A percentile compares a stretch with the other conserved stretches of the same genome.
These are phyloP conservation scores for Bauhinia variegata DNA, from an alignment of 306 rosid genomes.

Conservation along the genomic window DNA sequence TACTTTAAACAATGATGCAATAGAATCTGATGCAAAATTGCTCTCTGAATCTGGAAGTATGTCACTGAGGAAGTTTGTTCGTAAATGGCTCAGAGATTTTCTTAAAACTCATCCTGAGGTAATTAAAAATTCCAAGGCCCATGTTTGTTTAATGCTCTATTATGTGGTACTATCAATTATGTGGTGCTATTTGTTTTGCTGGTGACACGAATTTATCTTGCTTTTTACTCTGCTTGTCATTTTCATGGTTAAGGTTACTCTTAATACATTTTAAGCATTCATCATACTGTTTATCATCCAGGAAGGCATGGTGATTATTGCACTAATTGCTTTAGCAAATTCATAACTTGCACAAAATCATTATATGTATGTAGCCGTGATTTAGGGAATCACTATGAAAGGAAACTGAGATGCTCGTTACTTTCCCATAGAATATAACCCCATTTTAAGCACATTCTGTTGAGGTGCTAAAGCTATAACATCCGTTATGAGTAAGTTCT, in stretches of 20 bases:
- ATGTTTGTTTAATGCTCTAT: too few relatives aligned
- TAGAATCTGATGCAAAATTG: constrained; percentile 39
- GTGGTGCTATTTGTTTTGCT: constrained; percentile 7
- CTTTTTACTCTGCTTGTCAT: background rate
- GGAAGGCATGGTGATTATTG: background rate
- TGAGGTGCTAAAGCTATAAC: background rate
- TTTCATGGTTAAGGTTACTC: background rate
- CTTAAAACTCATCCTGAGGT: constrained; percentile 72
- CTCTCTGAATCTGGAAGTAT: constrained; percentile 35
- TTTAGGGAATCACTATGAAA: background rate
- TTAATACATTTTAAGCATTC: background rate
- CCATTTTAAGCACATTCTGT: background rate
- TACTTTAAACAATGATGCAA: constrained; percentile 41
- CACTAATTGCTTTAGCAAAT: background rate
- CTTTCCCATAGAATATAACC: background rate
- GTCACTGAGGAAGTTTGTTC: constrained; percentile 57
- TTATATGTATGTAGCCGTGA: background rate
- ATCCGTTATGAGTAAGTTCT: too few relatives aligned
- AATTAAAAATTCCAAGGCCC: too few relatives aligned
- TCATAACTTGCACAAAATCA: background rate
- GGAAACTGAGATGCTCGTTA: background rate
- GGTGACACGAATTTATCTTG: background rate
- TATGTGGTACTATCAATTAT: too few relatives aligned
- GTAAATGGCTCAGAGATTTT: constrained; percentile 47
- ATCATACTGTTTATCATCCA: background rate